Evolutionary conservation across 768 basidiomycete genomes (phyloP).

Genomic region (Botryobasidium botryosum): DNA sequence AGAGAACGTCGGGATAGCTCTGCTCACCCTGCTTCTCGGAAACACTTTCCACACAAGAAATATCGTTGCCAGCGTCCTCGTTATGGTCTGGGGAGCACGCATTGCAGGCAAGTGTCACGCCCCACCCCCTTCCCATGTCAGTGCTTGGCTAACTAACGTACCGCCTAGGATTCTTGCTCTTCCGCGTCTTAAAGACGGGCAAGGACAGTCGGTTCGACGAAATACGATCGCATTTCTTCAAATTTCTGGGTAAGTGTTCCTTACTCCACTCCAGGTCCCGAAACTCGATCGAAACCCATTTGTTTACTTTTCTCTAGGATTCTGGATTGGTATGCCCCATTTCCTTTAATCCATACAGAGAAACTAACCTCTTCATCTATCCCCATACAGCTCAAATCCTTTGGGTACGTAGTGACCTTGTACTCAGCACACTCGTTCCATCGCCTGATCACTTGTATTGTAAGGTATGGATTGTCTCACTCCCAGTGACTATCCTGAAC

Average conservation of each 20-base stretch:
- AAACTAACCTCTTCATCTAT: neutral
- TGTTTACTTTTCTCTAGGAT: conserved; percentile 22
- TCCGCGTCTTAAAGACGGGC: conserved; percentile 51
- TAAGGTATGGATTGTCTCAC: conserved; percentile 43
- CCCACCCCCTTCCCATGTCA: neutral
- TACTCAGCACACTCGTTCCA: conserved; percentile 12
- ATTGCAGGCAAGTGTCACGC: conserved; percentile 28
- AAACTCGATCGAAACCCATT: neutral
- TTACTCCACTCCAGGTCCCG: neutral
- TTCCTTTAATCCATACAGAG: neutral
- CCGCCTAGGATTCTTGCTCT: conserved; percentile 38
- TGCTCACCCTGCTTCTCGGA: conserved; percentile 45
- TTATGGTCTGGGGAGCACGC: conserved; percentile 49
- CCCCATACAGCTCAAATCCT: conserved; percentile 33
- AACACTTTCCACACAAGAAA: conserved; percentile 43
- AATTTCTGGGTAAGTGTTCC: conserved; percentile 32
- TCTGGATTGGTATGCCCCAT: conserved; percentile 33
- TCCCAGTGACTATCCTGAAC: conserved; percentile 48
- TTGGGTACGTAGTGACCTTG: conserved; percentile 32
- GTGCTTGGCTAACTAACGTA: neutral
- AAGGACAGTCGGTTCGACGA: conserved; percentile 51
- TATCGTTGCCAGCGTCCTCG: conserved; percentile 36
- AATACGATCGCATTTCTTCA: conserved; percentile 46
- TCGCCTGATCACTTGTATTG: conserved; percentile 2
- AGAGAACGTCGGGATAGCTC: conserved; percentile 26